phyloP scores from a whole-genome alignment of 371 early-diverging fungal genomes.

The Conidiobolus incongruus region DNA sequence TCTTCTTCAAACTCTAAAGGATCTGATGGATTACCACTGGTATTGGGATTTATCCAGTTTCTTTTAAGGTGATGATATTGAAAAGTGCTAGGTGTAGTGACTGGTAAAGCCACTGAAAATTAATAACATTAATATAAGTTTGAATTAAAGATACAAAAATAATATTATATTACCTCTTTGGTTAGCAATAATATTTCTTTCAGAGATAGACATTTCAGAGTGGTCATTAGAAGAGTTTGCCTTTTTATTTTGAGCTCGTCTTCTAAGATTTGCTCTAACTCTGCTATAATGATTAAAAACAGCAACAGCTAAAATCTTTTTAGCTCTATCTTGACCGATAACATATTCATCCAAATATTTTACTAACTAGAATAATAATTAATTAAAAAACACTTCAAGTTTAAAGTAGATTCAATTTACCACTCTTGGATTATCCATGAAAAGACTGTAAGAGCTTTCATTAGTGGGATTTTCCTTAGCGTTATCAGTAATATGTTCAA shows the following conservation, averaged over 20 bases:
- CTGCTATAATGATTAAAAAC: constrained; percentile 73
- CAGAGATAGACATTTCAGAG: no score
- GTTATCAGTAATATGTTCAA: constrained; percentile 2
- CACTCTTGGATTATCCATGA: constrained; percentile 1
- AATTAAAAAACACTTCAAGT: not conserved
- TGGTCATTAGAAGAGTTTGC: not conserved
- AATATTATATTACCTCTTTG: no score
- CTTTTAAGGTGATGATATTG: constrained; percentile 5
- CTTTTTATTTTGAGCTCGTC: constrained; percentile 6
- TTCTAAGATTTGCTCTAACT: constrained; percentile 35
- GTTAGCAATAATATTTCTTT: no score
- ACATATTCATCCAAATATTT: constrained; percentile 64
- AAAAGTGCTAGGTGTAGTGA: not conserved
- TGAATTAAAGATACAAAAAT: no score
- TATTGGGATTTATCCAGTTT: constrained; percentile 5
- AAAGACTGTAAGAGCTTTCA: not conserved
- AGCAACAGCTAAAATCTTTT: constrained; percentile 61
- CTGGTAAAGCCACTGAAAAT: constrained; percentile 4
- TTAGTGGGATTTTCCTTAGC: not conserved
- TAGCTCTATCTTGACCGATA: constrained; percentile 70
- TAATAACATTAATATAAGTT: not conserved
- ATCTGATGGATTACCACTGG: constrained; percentile 1
- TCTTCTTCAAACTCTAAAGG: constrained; percentile 2
- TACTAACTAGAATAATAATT: constrained; percentile 29
- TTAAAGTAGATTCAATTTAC: not conserved